phyloP scores from a whole-genome alignment of 768 basidiomycete species.

The Mycena vitilis region DNA sequence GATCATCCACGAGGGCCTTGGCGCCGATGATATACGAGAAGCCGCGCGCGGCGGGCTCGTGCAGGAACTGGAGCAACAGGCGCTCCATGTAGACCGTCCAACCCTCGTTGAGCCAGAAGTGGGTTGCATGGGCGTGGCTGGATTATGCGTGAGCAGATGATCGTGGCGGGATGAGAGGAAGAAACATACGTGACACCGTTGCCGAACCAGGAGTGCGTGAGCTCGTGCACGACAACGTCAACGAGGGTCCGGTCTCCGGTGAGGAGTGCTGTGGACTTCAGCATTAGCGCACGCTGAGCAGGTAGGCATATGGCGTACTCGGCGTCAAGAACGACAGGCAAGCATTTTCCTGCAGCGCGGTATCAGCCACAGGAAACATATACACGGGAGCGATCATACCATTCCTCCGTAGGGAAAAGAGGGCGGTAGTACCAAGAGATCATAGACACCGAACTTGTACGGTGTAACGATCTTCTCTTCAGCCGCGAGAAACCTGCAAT shows the following conservation, averaged over 20 bases:
- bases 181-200: conserved; percentile 79
- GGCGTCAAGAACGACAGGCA: conserved; percentile 92
- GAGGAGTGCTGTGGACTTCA: conserved; percentile 75
- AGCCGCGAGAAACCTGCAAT: conserved; percentile 73
- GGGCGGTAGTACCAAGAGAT: conserved; percentile 90
- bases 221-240: conserved; percentile 90
- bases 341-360: conserved; percentile 78
- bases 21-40: conserved; percentile 85
- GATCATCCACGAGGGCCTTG: conserved; percentile 77
- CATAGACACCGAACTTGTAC: conserved; percentile 90
- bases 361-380: background rate
- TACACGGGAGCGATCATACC: conserved; percentile 55
- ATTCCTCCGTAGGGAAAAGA: conserved; percentile 95
- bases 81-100: conserved; percentile 97
- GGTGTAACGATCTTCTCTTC: conserved; percentile 81
- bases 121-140: conserved; percentile 77
- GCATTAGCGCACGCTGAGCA: conserved; percentile 2
- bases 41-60: conserved; percentile 76
- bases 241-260: conserved; percentile 89
- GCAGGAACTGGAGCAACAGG: conserved; percentile 74
- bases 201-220: conserved; percentile 91
- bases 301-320: conserved; percentile 57
- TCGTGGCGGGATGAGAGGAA: background rate
- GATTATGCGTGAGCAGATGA: background rate
- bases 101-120: conserved; percentile 93